Percentiles rank a stretch among this genome's conserved stretches.
These are phyloP conservation scores for Yarrowia deformans DNA, from an alignment of 805 yeast genomes.

Conservation along the genomic window DNA sequence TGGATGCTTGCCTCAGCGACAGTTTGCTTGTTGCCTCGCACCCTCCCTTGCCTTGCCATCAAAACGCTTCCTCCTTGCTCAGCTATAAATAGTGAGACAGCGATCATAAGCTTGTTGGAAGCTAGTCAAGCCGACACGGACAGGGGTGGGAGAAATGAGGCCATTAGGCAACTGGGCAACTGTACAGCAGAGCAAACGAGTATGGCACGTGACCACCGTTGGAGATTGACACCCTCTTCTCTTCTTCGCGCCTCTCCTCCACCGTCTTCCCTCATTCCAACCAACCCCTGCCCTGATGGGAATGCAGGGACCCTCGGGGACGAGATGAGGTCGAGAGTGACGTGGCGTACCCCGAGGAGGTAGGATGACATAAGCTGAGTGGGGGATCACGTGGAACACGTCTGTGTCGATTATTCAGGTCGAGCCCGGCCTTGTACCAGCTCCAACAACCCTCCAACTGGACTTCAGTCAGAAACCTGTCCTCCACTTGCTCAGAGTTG, in stretches of 20 bases:
- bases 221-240: neutral
- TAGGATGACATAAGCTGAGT: too few relatives aligned
- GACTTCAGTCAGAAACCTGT: too few relatives aligned
- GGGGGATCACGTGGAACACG: too few relatives aligned
- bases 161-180: too few relatives aligned
- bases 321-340: constrained; percentile 27
- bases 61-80: neutral
- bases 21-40: neutral
- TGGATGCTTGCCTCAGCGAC: too few relatives aligned
- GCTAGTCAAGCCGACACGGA: neutral
- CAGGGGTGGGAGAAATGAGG: neutral
- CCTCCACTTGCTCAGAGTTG: neutral
- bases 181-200: neutral
- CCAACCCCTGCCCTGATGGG: constrained; percentile 37
- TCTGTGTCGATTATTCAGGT: too few relatives aligned
- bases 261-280: constrained; percentile 2
- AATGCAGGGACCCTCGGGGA: constrained; percentile 26
- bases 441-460: too few relatives aligned
- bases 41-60: neutral
- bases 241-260: too few relatives aligned
- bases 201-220: neutral
- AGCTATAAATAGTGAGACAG: constrained; percentile 11
- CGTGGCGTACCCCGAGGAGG: neutral
- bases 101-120: neutral
- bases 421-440: too few relatives aligned